Evolutionary conservation across 1,284 basidiomycete genomes (phyloP), one percentile per base, ranked within the genome.

Genomic region (Cryptococcus jaspeensis): DNA sequence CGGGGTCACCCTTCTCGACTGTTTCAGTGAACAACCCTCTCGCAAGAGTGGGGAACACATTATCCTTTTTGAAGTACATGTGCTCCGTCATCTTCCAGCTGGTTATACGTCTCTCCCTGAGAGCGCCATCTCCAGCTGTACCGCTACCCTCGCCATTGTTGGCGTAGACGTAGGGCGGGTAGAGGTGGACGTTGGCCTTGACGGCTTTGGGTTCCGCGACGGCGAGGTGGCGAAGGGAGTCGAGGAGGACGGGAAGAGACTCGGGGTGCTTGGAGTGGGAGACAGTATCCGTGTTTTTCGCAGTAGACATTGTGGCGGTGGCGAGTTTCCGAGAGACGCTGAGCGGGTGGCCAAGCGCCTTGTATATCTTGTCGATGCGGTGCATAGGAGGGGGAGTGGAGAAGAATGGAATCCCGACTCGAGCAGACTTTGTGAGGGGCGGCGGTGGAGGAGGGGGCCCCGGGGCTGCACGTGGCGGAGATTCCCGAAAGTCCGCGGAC

Each of bases 81-180:
- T 87, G 89, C 74, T 96, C 93, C 69, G 89, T 88, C 91, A 96
- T 92, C 80, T 91, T 94, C 93, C 92, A 97, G 78, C 88, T 92
- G 12, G 83, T 82, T 32, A 96, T 78, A 0, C 61, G 60, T 15
- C 72, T 58, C 44, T 71, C 68, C 16, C 62, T 46, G 11, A 57
- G 58, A 20, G 28, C 8, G 22, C 28, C 9, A 32, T 32, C 28
- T 9, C 28, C 28, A 32, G 28, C 9, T 4, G 56, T 20, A 20
- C 35, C 18, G n/a, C n/a, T 52, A 42, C 52, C 56, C 35, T 65
- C 56, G 22, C 58, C 62, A 50, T 61, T 61, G 35, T 60, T 60
- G 40, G 63, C 67, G 52, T 76, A 76, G 5, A 76, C 40, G 0
- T 59, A 50, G 2, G 69, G 59, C 5, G 74, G 74, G 53, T 76